Conservation (phyloP, 2,329 filamentous ascomycete genomes). For the Pezicula neosporulosa region DNA sequence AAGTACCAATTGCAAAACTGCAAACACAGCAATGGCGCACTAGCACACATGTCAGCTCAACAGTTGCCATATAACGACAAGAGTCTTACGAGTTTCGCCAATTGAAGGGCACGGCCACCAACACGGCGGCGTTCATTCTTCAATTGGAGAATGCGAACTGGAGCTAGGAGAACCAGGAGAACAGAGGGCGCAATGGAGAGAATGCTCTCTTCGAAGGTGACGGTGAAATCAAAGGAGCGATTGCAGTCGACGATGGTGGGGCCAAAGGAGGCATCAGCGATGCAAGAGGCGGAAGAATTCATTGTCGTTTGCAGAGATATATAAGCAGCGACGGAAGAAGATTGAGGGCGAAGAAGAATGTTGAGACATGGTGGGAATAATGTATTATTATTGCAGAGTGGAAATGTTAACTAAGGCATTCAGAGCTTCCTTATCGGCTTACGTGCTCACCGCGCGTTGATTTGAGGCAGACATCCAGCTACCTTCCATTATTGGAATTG, state of each 20-base stretch:
- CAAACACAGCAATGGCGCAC: neutral
- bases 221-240: slow-evolving; percentile 26
- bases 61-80: neutral
- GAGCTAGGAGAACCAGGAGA: neutral
- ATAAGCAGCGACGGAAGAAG: no score
- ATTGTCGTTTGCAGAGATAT: neutral
- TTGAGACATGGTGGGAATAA: no score
- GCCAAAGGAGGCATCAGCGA: slow-evolving; percentile 2
- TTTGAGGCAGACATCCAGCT: no score
- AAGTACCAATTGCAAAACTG: slow-evolving; percentile 3
- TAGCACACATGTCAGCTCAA: neutral
- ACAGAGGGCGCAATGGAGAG: slow-evolving; percentile 6
- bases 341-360: no score
- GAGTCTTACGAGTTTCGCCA: neutral
- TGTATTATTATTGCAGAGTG: no score
- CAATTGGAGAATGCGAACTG: neutral
- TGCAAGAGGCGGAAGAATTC: neutral
- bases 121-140: neutral
- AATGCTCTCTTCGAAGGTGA: slow-evolving; percentile 27
- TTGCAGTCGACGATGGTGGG: slow-evolving; percentile 1
- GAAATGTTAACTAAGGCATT: no score
- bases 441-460: no score
- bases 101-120: neutral
- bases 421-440: no score
- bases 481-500: no score